Evolutionary conservation across 192 early-diverging fungal species (phyloP).

Genomic region (Chytriomyces confervae): DNA sequence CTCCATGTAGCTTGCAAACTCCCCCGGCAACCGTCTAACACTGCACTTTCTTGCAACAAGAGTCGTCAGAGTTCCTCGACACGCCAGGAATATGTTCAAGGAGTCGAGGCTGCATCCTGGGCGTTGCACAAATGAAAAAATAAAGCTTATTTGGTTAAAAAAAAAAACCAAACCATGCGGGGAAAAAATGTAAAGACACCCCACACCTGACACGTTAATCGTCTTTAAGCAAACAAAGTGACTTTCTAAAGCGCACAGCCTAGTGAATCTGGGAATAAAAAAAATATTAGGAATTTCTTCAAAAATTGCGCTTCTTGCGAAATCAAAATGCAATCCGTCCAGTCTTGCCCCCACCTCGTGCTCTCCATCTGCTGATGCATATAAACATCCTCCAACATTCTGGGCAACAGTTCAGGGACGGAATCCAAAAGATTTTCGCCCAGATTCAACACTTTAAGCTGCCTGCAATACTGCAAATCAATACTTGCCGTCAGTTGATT

Average conservation of each 20-base stretch:
- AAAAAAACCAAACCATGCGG: background rate
- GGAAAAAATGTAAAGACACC: background rate
- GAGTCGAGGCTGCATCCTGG: background rate
- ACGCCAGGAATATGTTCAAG: slow-evolving; percentile 7
- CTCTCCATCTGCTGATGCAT: slow-evolving; percentile 1
- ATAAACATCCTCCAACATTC: slow-evolving; percentile 4
- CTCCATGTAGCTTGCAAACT: slow-evolving; percentile 1
- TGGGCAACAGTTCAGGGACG: background rate
- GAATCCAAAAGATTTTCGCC: background rate
- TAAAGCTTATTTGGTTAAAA: background rate
- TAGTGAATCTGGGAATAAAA: background rate
- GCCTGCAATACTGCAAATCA: background rate
- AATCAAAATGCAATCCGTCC: background rate
- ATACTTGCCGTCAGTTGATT: background rate
- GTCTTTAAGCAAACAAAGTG: background rate
- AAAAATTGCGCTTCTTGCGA: background rate
- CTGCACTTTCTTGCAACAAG: slow-evolving; percentile 14
- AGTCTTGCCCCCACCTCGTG: background rate
- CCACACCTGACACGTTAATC: slow-evolving; percentile 6
- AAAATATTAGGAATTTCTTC: background rate
- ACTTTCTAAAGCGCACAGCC: background rate
- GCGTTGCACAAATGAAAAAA: too few relatives aligned
- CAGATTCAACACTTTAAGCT: slow-evolving; percentile 12
- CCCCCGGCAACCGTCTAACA: background rate
- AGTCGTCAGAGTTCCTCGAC: slow-evolving; percentile 3